phyloP scores from a whole-genome alignment of 2,329 filamentous ascomycete species.

The Juglanconis sp. region DNA sequence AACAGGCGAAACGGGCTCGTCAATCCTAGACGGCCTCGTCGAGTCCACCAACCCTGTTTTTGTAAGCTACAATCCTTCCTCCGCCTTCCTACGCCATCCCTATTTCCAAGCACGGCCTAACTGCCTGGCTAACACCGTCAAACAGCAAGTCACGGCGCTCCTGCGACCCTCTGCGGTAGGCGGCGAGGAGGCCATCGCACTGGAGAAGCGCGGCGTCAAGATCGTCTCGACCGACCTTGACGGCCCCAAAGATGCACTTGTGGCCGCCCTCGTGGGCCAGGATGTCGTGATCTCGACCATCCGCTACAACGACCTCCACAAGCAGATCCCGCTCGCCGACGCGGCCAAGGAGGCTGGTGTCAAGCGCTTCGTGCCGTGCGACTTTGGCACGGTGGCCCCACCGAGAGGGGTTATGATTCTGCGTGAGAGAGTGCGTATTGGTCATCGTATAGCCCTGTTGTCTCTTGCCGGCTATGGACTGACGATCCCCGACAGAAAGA shows the following conservation, averaged over 20 bases:
- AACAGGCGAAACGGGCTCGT: slow-evolving; percentile 2
- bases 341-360: slow-evolving; percentile 48
- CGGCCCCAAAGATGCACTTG: slow-evolving; percentile 38
- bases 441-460: not conserved
- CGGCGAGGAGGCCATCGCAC: slow-evolving; percentile 39
- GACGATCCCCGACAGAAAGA: slow-evolving; percentile 41
- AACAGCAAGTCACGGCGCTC: slow-evolving; percentile 46
- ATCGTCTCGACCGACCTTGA: slow-evolving; percentile 41
- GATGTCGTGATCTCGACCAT: slow-evolving; percentile 46
- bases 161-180: slow-evolving; percentile 42
- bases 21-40: slow-evolving; percentile 26
- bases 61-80: not conserved
- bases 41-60: slow-evolving; percentile 17
- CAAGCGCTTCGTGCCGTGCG: slow-evolving; percentile 42
- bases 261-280: slow-evolving; percentile 36
- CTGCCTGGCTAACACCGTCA: not conserved
- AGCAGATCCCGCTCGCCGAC: slow-evolving; percentile 43
- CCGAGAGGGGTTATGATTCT: slow-evolving; percentile 15
- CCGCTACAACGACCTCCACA: slow-evolving; percentile 29
- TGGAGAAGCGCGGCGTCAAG: slow-evolving; percentile 40
- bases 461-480: not conserved
- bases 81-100: slow-evolving; percentile 22
- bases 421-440: slow-evolving; percentile 9
- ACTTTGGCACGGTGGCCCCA: slow-evolving; percentile 13
- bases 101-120: slow-evolving; percentile 14